Conservation (phyloP, 2,329 filamentous ascomycete genomes). For the Trichocomaceae sp. region DNA sequence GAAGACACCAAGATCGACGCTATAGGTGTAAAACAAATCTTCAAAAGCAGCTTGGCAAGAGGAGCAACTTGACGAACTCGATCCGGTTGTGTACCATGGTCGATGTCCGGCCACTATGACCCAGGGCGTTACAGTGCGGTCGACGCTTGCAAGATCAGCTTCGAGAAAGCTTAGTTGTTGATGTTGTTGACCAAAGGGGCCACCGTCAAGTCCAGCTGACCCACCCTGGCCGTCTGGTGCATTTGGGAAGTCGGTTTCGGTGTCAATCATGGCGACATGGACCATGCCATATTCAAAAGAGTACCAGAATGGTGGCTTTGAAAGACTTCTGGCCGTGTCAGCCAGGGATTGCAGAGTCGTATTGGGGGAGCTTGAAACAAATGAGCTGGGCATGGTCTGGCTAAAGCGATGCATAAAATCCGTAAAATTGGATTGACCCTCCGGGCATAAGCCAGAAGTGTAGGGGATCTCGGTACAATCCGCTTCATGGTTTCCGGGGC, state of each 20-base stretch:
- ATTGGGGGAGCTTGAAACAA: constrained; percentile 44
- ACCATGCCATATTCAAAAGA: constrained; percentile 55
- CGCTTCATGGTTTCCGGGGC: constrained; percentile 56
- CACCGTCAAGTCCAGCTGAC: constrained; percentile 39
- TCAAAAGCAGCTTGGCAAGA: constrained; percentile 51
- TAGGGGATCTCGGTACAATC: constrained; percentile 32
- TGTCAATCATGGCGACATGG: constrained; percentile 51
- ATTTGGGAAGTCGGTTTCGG: constrained; percentile 50
- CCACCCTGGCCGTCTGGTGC: constrained; percentile 44
- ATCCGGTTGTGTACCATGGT: constrained; percentile 44
- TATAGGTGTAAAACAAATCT: constrained; percentile 48
- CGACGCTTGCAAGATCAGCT: constrained; percentile 51
- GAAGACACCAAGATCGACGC: constrained; percentile 52
- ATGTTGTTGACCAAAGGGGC: constrained; percentile 44
- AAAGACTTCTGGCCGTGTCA: constrained; percentile 24
- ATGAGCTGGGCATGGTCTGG: constrained; percentile 47
- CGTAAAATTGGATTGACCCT: constrained; percentile 55
- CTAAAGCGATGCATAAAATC: constrained; percentile 54
- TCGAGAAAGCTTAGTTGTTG: constrained; percentile 52
- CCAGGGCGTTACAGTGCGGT: constrained; percentile 52
- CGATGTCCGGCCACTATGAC: constrained; percentile 41
- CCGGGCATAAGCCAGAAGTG: constrained; percentile 13
- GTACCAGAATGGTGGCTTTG: constrained; percentile 40
- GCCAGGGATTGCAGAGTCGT: constrained; percentile 25
- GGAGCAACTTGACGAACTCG: constrained; percentile 31